Evolutionary conservation across 345 rosid species (phyloP).

Genomic region (Luvunga scandens): DNA sequence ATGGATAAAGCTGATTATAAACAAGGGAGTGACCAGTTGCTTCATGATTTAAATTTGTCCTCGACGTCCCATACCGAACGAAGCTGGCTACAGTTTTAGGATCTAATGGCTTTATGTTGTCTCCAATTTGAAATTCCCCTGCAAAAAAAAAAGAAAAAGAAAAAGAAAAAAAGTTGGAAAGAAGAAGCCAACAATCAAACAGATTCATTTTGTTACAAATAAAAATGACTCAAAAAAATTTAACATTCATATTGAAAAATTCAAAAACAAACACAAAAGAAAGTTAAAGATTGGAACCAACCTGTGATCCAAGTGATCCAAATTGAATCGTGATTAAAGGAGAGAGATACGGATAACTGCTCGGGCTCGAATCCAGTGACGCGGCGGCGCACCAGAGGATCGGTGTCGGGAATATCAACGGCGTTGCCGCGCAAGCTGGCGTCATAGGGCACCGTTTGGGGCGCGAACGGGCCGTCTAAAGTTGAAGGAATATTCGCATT

Average conservation of each 20-base stretch:
- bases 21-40: conserved; percentile 62
- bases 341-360: conserved; percentile 63
- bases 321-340: conserved; percentile 49
- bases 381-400: conserved; percentile 56
- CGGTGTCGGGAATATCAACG: conserved; percentile 62
- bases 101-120: conserved; percentile 44
- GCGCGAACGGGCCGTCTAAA: conserved; percentile 61
- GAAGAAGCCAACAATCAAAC: not conserved
- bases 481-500: conserved; percentile 41
- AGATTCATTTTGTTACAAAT: not conserved
- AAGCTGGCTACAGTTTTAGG: conserved; percentile 55
- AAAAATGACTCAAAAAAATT: not conserved
- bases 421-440: conserved; percentile 55
- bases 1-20: conserved; percentile 65
- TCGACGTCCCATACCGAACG: conserved; percentile 52
- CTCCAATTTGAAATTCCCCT: conserved; percentile 66
- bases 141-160: conserved; percentile 4
- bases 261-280: not conserved
- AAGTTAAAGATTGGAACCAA: conserved; percentile 9
- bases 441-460: conserved; percentile 63
- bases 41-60: conserved; percentile 19
- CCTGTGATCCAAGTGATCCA: conserved; percentile 88
- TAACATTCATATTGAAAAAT: not conserved
- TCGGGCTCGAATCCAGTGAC: conserved; percentile 59
- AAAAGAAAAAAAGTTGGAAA: not conserved